Evolutionary conservation across 2,329 filamentous ascomycete species (phyloP), one percentile per base, ranked within the genome.

Genomic region (Microsporum canis): DNA sequence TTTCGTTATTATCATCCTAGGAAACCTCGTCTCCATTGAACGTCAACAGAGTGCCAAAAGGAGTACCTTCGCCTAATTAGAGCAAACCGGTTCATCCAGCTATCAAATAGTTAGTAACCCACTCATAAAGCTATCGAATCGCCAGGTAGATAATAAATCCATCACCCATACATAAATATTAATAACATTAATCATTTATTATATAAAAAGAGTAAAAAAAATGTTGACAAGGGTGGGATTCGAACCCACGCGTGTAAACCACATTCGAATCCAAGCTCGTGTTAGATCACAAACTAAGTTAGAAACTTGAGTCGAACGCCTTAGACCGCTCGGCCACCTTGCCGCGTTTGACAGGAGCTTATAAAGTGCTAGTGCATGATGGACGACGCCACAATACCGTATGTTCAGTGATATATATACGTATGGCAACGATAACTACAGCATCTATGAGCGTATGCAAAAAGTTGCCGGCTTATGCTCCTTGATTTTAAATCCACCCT

Each of bases 401-500:
- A n/a, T n/a, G 0, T 43, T 4, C 10, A 43, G 39, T n/a, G n/a
- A 43, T 3, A 43, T 14, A 29, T 31, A 51, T 27, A 31, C 27
- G n/a, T 17, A 23, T 29, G 45, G 17, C 4, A 23, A 51, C 23
- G 6, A 23, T 14, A 23, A 51, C 45, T 23, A 23, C 17, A 23
- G 45, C 23, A 27, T 29, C 27, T 53, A n/a, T 14, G 2, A 27
- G 49, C 6, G 49, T 12, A 53, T 33, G 27, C 23, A 7, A 6
- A 12, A 3, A 8, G 3, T 17, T 33, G 12, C 64, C 1, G 68
- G 68, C 34, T 70, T 71, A 38, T 73, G 65, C 23, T 64, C 65
- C 39, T 67, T 67, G 31, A 75, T 72, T 56, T 72, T 74, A 72
- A 83, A 86, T 0, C 83, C 82, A 49, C 83, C 83, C 66, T 85